Evolutionary conservation across 169 alveolate genomes (phyloP).

Genomic region (Blepharisma undulans): DNA sequence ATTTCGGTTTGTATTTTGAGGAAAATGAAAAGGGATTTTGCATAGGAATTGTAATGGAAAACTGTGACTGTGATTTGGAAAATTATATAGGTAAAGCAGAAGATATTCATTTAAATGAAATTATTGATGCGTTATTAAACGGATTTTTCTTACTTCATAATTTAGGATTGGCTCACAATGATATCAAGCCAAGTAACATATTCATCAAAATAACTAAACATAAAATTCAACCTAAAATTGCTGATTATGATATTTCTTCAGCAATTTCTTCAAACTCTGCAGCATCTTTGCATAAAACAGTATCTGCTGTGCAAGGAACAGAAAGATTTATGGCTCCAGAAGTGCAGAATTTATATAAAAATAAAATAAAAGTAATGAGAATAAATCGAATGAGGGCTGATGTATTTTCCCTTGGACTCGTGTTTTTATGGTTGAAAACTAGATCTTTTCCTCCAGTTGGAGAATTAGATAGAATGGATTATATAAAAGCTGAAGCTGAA

Average conservation of each 20-base stretch:
- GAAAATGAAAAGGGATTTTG: not conserved
- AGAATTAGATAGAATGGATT: not conserved
- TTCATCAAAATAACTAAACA: not conserved
- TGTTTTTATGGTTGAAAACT: no score
- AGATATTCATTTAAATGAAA: not conserved
- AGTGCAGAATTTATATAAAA: not conserved
- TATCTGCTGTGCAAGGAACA: not conserved
- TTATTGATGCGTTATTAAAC: not conserved
- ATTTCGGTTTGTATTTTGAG: not conserved
- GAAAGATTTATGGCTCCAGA: not conserved
- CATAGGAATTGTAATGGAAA: not conserved
- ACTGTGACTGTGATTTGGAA: not conserved
- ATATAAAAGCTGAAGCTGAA: not conserved
- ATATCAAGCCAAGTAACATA: not conserved
- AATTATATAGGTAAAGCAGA: not conserved
- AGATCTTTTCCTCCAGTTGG: not conserved
- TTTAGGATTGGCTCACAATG: not conserved
- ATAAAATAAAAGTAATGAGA: not conserved
- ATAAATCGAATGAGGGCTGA: not conserved
- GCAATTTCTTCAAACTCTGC: not conserved
- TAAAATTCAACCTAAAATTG: not conserved
- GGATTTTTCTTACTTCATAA: not conserved
- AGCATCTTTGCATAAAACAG: not conserved
- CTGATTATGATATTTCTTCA: not conserved
- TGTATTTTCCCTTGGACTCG: not conserved